These are phyloP conservation scores for Diplocarpon mali DNA, from an alignment of 2,329 filamentous ascomycete genomes.

Conservation along the genomic window DNA sequence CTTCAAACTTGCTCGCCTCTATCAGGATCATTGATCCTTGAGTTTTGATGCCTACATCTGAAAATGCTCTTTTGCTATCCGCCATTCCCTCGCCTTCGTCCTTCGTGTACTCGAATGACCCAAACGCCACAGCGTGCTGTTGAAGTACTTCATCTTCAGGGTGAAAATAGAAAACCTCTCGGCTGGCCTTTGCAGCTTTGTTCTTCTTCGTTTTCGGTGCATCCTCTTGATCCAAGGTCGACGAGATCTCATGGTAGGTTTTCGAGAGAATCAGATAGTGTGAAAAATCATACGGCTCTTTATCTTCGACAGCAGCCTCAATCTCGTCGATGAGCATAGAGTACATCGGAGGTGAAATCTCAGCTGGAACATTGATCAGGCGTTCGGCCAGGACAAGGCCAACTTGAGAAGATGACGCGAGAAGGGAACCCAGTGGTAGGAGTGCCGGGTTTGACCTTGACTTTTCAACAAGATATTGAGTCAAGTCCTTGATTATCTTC, in stretches of 20 bases:
- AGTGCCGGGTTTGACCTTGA: constrained; percentile 41
- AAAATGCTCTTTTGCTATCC: constrained; percentile 89
- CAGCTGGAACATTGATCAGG: constrained; percentile 91
- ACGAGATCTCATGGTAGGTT: constrained; percentile 82
- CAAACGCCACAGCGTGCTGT: constrained; percentile 58
- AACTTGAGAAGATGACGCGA: constrained; percentile 50
- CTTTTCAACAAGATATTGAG: constrained; percentile 55
- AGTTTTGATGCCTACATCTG: constrained; percentile 80
- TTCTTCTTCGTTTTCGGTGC: constrained; percentile 51
- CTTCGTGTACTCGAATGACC: constrained; percentile 68
- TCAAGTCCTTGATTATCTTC: constrained; percentile 58
- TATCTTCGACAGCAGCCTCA: constrained; percentile 74
- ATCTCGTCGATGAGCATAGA: constrained; percentile 89
- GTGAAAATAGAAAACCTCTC: constrained; percentile 79
- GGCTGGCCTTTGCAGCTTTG: constrained; percentile 50
- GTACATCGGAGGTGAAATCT: constrained; percentile 90
- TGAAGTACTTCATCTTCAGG: constrained; percentile 88
- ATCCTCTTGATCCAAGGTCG: constrained; percentile 60
- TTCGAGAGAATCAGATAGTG: constrained; percentile 90
- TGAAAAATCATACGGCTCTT: constrained; percentile 84
- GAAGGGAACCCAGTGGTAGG: constrained; percentile 43
- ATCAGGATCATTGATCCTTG: constrained; percentile 79
- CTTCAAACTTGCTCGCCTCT: constrained; percentile 65
- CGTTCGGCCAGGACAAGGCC: constrained; percentile 86
- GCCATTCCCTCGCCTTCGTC: constrained; percentile 66